phyloP scores from a whole-genome alignment of 495 filamentous ascomycete genomes.

The Penicillium desertorum region DNA sequence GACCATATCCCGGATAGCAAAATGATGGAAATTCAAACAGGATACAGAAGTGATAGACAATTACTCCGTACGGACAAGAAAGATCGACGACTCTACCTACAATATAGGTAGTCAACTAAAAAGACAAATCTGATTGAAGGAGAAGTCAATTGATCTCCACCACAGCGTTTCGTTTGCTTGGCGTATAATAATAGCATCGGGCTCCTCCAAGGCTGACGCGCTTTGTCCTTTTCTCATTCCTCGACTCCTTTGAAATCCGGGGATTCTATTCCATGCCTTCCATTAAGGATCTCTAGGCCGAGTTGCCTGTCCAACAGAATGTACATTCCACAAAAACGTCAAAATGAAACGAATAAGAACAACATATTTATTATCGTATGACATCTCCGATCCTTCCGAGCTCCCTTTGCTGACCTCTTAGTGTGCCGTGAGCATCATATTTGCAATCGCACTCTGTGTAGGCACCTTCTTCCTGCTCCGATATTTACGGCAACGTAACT shows the following conservation, averaged over 20 bases:
- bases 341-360: constrained; percentile 19
- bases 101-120: not conserved
- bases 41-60: not conserved
- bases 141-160: constrained; percentile 8
- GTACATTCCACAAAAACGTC: constrained; percentile 33
- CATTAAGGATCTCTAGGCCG: constrained; percentile 22
- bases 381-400: not conserved
- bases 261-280: constrained; percentile 23
- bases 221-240: constrained; percentile 11
- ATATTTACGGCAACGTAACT: constrained; percentile 47
- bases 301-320: constrained; percentile 22
- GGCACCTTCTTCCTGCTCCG: constrained; percentile 50
- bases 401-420: constrained; percentile 17
- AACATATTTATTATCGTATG: constrained; percentile 32
- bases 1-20: not conserved
- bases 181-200: constrained; percentile 8
- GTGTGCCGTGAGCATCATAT: constrained; percentile 39
- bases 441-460: constrained; percentile 40
- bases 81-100: not conserved
- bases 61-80: not conserved
- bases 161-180: not conserved
- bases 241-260: constrained; percentile 12
- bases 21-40: not conserved
- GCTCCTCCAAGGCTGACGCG: not conserved
- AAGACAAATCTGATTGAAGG: constrained; percentile 5